These are phyloP conservation scores for Phytopythium cucurbitacearum DNA, from an alignment of 352 stramenopile species.

Conservation along the genomic window DNA sequence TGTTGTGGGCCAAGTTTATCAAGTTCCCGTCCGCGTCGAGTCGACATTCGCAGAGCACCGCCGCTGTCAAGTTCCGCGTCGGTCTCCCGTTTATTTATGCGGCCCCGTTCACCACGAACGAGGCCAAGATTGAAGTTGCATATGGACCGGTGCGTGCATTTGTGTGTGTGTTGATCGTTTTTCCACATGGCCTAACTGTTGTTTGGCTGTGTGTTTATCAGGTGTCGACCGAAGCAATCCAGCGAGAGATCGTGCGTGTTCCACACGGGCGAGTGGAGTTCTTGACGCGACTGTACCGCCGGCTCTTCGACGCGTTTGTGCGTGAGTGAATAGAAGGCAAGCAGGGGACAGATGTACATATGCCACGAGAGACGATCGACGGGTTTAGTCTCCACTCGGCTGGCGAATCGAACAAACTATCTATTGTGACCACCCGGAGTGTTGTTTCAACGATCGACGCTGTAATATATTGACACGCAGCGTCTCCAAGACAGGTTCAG, in stretches of 20 bases:
- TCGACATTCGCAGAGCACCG: conserved; percentile 4
- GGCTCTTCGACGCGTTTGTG: conserved; percentile 43
- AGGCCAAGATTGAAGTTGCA: conserved; percentile 31
- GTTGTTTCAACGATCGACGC: too few species aligned
- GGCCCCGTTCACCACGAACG: conserved; percentile 51
- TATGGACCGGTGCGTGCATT: conserved; percentile 45
- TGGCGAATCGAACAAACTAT: too few species aligned
- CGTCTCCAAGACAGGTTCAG: background rate
- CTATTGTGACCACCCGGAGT: too few species aligned
- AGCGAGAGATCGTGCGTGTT: conserved; percentile 38
- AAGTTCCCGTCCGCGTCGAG: conserved; percentile 38
- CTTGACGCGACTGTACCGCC: conserved; percentile 45
- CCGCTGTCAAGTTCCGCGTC: conserved; percentile 40
- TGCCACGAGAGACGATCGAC: background rate
- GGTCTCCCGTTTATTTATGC: conserved; percentile 42
- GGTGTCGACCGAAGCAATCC: conserved; percentile 44
- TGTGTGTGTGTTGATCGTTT: background rate
- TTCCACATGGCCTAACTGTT: background rate
- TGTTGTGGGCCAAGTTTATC: conserved; percentile 63
- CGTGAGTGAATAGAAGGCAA: conserved; percentile 3
- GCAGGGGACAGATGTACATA: background rate
- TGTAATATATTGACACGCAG: too few species aligned
- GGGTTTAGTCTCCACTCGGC: too few species aligned
- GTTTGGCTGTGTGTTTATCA: conserved; percentile 12
- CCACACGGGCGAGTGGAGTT: conserved; percentile 42